Evolutionary conservation across 345 rosid genomes (phyloP).

Genomic region (Stellera chamaejasme): DNA sequence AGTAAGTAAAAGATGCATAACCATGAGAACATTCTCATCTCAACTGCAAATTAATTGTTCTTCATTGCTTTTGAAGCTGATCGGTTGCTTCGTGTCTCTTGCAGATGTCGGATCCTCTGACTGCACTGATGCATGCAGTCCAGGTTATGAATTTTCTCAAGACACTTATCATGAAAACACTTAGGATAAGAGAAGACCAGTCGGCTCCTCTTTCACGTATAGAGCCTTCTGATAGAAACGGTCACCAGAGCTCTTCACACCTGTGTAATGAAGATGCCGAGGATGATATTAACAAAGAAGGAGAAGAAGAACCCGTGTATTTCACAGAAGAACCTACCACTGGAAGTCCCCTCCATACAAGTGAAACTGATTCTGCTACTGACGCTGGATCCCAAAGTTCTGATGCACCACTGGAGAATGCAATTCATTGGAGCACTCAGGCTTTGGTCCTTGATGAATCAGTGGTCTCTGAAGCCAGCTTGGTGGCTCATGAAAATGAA

Average conservation of each 20-base stretch:
- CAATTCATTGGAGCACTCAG: conserved; percentile 20
- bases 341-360: conserved; percentile 24
- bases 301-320: conserved; percentile 23
- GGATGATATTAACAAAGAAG: conserved; percentile 17
- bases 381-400: conserved; percentile 27
- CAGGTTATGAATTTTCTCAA: conserved; percentile 96
- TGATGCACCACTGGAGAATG: conserved; percentile 38
- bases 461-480: conserved; percentile 28
- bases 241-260: conserved; percentile 41
- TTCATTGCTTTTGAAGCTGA: no score
- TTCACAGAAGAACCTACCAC: conserved; percentile 26
- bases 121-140: conserved; percentile 94
- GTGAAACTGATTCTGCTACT: conserved; percentile 25
- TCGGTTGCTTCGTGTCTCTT: conserved; percentile 3
- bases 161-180: conserved; percentile 54
- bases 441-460: conserved; percentile 27
- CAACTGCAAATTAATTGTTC: no score
- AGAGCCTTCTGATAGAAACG: conserved; percentile 62
- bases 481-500: conserved; percentile 14
- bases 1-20: conserved; percentile 30
- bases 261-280: conserved; percentile 24
- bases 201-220: conserved; percentile 24
- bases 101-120: conserved; percentile 98
- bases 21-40: no score
- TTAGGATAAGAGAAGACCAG: conserved; percentile 61